Evolutionary conservation across 208 protist species (phyloP), one percentile per base, ranked within the genome.

Genomic region (Porcisia hertigi): DNA sequence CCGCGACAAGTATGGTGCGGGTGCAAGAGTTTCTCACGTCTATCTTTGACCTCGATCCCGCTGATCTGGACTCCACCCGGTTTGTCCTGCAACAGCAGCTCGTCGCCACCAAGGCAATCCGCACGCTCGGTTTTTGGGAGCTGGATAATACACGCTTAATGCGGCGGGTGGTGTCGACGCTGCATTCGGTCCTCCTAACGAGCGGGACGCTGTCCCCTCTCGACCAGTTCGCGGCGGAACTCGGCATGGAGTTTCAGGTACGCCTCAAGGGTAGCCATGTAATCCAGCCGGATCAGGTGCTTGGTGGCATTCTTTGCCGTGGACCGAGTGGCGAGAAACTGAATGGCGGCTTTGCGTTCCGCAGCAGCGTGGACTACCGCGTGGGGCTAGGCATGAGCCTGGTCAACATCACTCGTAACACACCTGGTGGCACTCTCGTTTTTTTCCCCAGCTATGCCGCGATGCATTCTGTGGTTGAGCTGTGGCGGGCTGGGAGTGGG

Each of bases 391-490:
- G 96, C 47, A 92, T 91, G 84, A 86, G 86, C 5, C 60, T 98
- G 11, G 83, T 97, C n/a, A 98, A 98, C 80, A 47, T 98, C 20
- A 63, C 84, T 36, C 89, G 94, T 52, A 86, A 95, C 70, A 91
- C 98, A 8, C 98, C 98, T 12, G 92, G 97, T 55, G 98, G 98
- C 49, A 77, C 99, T 30, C 91, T 99, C 1, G 98, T 99, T 3
- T 99, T 99, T 84, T 99, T 99, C 75, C 97, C 98, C 2, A 97
- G 92, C 74, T 98, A 98, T 75, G 79, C 85, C n/a, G 91, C 92
- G 0, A 77, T 98, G 76, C 84, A 93, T 71, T 77, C 83, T 7
- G 86, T 91, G 16, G 80, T 96, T 36, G 85, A 92, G n/a, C 47
- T 94, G 47, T 98, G 94, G 92, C 81, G 85, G 45, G 72, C 85